phyloP scores from a whole-genome alignment of 1,284 basidiomycete species.

The Irpex sp. region DNA sequence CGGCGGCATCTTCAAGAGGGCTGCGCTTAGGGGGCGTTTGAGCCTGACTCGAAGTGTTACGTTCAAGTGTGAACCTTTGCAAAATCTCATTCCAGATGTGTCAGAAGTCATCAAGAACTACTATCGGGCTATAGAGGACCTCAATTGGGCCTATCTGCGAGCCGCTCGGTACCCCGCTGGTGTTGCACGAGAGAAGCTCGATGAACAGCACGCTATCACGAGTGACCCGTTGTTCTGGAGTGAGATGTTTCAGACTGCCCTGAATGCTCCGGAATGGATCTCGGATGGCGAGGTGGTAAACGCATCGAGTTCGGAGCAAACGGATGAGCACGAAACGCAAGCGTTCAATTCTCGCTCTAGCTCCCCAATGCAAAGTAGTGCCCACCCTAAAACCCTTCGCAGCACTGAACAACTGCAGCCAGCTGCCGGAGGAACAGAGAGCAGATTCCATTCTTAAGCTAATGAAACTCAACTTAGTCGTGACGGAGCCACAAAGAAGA shows the following conservation, averaged over 20 bases:
- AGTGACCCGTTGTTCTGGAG: background rate
- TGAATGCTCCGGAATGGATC: too few species aligned
- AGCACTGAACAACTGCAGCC: background rate
- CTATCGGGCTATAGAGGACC: background rate
- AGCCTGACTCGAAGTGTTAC: background rate
- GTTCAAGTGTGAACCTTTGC: background rate
- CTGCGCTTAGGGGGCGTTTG: background rate
- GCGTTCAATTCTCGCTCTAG: background rate
- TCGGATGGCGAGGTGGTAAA: too few species aligned
- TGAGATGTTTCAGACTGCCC: background rate
- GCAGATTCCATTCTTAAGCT: too few species aligned
- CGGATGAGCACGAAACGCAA: background rate
- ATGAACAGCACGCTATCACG: background rate
- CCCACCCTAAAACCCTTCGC: background rate
- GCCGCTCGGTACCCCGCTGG: background rate
- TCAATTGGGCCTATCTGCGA: background rate
- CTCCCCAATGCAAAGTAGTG: background rate
- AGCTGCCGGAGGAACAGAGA: too few species aligned
- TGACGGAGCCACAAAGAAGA: background rate
- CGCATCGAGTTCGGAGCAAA: background rate
- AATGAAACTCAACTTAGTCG: too few species aligned
- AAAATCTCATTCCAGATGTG: background rate
- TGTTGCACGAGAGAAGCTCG: too few species aligned
- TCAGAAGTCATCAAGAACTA: background rate
- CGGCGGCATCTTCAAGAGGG: background rate